A percentile compares a stretch with the other conserved stretches of the same genome.
phyloP scores from a whole-genome alignment of 2,329 filamentous ascomycete genomes.

The Cladophialophora carrionii region DNA sequence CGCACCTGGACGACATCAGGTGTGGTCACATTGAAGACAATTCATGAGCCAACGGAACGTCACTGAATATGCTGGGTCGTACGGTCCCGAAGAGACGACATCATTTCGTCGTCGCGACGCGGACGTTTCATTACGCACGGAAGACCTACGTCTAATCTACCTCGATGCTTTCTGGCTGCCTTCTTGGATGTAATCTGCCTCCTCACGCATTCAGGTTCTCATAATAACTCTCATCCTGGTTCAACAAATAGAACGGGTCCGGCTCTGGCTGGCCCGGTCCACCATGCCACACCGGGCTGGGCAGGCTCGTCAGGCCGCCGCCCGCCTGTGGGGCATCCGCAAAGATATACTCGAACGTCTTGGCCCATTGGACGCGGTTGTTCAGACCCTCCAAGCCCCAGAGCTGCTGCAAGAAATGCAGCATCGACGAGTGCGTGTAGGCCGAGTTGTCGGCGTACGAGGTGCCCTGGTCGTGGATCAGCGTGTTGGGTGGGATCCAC shows the following conservation, averaged over 20 bases:
- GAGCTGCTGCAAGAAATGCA: slow-evolving; percentile 49
- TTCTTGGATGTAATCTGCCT: too few species aligned
- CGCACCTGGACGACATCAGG: background rate
- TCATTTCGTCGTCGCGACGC: background rate
- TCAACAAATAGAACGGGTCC: slow-evolving; percentile 42
- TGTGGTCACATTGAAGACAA: background rate
- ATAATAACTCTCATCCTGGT: slow-evolving; percentile 41
- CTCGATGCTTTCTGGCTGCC: background rate
- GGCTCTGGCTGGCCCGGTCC: slow-evolving; percentile 43
- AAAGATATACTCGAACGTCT: slow-evolving; percentile 48
- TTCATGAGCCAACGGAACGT: background rate
- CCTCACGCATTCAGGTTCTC: slow-evolving; percentile 12
- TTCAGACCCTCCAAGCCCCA: slow-evolving; percentile 48
- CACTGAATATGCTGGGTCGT: background rate
- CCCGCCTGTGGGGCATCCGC: slow-evolving; percentile 40
- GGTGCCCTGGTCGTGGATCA: slow-evolving; percentile 47
- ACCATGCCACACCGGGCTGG: slow-evolving; percentile 45
- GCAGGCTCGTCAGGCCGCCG: slow-evolving; percentile 38
- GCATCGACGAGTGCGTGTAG: slow-evolving; percentile 47
- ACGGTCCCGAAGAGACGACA: background rate
- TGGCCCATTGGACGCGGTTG: slow-evolving; percentile 50
- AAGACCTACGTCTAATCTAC: background rate
- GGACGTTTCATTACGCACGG: background rate
- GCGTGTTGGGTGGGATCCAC: slow-evolving; percentile 34
- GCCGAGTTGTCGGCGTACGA: slow-evolving; percentile 45